Evolutionary conservation across 1,284 basidiomycete genomes (phyloP), one percentile per base, ranked within the genome.

Genomic region (Mycena sp.): DNA sequence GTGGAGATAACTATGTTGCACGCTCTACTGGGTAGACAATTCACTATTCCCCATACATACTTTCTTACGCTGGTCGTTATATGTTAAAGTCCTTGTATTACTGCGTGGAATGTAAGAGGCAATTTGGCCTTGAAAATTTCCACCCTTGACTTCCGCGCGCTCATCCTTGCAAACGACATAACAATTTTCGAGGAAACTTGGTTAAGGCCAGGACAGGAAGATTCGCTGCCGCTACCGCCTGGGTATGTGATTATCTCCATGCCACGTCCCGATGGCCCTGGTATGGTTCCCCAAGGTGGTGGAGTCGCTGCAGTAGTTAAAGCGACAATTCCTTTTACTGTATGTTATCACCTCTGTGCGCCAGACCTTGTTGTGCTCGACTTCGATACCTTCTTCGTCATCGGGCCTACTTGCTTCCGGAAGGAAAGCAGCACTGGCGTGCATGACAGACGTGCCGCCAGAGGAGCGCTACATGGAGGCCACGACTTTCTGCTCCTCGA

Each of bases 121-220:
- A 58, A 50, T n/a, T 43, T 58, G 35, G 56, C 56, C 14, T 17
- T 50, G 17, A 58, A 58, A 32, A 49, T 58, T 21, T 12, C 23
- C 16, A 58, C 32, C 19, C 29, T 44, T 37, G 57, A 64, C 12
- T 46, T 64, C 29, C 23, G 32, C 3, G 25, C 29, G 7, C 14
- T 55, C 11, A 49, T 64, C n/a, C 19, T 30, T 5, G 43, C 30
- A 0, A 29, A 64, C 40, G 58, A 64, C 30, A 50, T 61, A 4
- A 41, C 40, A 3, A 9, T 61, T 7, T 41, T 64, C 40, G 30
- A 49, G 19, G 63, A 64, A 26, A 60, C 63, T 6, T 56, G 48
- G 40, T 38, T 64, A 1, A 19, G 57, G 9, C 44, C 35, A 5
- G 52, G 44, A 2, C 35, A 58, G 45, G 51, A 64, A 26, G 53